Evolutionary conservation across 192 early-diverging fungal genomes (phyloP).

Genomic region (Coemansia erecta): DNA sequence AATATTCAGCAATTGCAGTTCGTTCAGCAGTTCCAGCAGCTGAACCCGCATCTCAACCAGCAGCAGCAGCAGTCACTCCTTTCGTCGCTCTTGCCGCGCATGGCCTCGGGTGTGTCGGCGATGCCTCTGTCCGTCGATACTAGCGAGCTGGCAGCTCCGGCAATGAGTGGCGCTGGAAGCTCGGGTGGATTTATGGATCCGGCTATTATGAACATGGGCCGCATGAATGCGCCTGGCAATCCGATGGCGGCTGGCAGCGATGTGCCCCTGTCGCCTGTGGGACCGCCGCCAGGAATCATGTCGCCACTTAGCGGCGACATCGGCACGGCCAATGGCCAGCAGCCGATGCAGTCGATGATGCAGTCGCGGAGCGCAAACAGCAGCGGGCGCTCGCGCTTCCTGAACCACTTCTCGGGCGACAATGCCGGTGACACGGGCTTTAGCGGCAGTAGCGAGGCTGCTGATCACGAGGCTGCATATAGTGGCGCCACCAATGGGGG

Average conservation of each 20-base stretch:
- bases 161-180: background rate
- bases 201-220: slow-evolving; percentile 38
- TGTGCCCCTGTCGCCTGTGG: slow-evolving; percentile 16
- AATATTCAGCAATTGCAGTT: background rate
- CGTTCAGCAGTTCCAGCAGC: background rate
- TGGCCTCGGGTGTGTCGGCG: background rate
- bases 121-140: background rate
- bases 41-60: background rate
- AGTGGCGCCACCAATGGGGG: slow-evolving; percentile 1
- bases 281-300: slow-evolving; percentile 35
- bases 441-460: slow-evolving; percentile 7
- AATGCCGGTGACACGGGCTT: background rate
- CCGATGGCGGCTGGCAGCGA: slow-evolving; percentile 13
- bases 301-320: slow-evolving; percentile 22
- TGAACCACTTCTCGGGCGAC: slow-evolving; percentile 42
- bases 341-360: slow-evolving; percentile 17
- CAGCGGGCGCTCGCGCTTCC: slow-evolving; percentile 48
- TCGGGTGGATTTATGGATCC: slow-evolving; percentile 36
- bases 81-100: slow-evolving; percentile 2
- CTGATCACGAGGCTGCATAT: slow-evolving; percentile 6
- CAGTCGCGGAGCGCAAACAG: slow-evolving; percentile 48
- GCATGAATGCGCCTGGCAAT: slow-evolving; percentile 2
- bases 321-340: background rate
- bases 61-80: slow-evolving; percentile 4
- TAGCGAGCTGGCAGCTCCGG: background rate